These are phyloP conservation scores for Claviceps fusiformis DNA, from an alignment of 2,329 filamentous ascomycete species.

Conservation along the genomic window DNA sequence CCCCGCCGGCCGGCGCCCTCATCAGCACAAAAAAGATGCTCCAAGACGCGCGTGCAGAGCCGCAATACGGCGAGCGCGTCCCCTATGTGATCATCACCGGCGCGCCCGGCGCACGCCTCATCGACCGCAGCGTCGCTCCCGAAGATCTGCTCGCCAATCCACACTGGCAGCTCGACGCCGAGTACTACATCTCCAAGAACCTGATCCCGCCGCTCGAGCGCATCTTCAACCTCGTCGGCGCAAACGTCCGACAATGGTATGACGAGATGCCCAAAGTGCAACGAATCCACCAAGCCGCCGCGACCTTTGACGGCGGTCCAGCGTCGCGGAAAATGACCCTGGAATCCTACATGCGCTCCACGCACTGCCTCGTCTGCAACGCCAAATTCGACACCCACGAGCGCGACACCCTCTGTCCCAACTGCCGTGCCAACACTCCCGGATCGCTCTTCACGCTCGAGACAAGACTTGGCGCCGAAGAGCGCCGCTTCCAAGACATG, in stretches of 20 bases:
- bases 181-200: constrained; percentile 96
- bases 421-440: constrained; percentile 41
- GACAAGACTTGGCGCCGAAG: constrained; percentile 44
- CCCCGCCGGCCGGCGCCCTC: constrained; percentile 72
- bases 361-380: constrained; percentile 63
- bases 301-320: constrained; percentile 8
- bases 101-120: constrained; percentile 69
- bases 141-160: constrained; percentile 67
- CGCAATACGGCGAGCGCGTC: constrained; percentile 88
- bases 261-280: constrained; percentile 93
- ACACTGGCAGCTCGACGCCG: constrained; percentile 71
- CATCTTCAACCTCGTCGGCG: constrained; percentile 92
- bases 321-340: constrained; percentile 52
- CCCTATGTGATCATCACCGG: constrained; percentile 90
- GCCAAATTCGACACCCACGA: constrained; percentile 14
- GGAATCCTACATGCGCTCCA: constrained; percentile 84
- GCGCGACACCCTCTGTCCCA: constrained; percentile 36
- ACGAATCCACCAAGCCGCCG: constrained; percentile 37
- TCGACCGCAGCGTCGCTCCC: constrained; percentile 81
- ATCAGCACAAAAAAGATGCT: constrained; percentile 81
- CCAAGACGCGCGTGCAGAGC: constrained; percentile 71
- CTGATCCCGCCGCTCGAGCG: constrained; percentile 87
- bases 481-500: constrained; percentile 51
- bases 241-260: constrained; percentile 82
- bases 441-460: constrained; percentile 52